Base-by-base conservation (phyloP, 768 basidiomycete genomes). In the Suillus cothurnatus region DNA sequence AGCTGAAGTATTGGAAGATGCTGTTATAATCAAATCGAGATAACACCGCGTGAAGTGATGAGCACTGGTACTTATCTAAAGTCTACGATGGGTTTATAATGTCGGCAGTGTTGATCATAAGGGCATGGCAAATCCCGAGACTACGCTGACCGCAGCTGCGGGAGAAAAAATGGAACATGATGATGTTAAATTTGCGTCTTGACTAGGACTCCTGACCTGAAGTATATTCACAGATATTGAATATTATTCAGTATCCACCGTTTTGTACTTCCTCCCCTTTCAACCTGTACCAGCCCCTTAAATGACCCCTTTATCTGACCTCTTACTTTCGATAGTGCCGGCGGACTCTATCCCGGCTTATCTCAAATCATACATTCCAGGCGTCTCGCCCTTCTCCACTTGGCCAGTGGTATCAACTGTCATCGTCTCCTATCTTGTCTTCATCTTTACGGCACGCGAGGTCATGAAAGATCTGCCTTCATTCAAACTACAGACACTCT, bases 321-420 rank as follows among this genome's bases (percentile, higher is more conserved):
- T 87, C 70, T 79, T 92, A 70, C 80, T 88, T 73, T 78, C 84
- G 60, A 72, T 81, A 71, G 77, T 85, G 68, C 82, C 87, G 47
- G 14, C 49, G n/a, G 81, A 84, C 68, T 80, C 80, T 64, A 79
- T 91, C 64, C 90, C 91, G 26, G 74, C 70, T 41, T 81, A 88
- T 73, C 80, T 85, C 56, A 83, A 79, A 39, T 80, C 82, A 62
- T 96, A 91, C 84, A 84, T 92, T 68, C 82, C 82, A 34, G 94
- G 92, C 58, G 77, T 82, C 69, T 91, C 93, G 0, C 95, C 95
- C 15, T 77, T 98, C 63, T 94, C 92, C 36, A 97, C 94, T 38
- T 72, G 77, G 67, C 83, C 86, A 64, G 82, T 83, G 65, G 96
- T 97, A 66, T 73, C 86, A 47, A 79, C 83, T 45, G 82, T 91